These are phyloP conservation scores for Geosiphon pyriformis DNA, from an alignment of 192 early-diverging fungal species.

Conservation along the genomic window DNA sequence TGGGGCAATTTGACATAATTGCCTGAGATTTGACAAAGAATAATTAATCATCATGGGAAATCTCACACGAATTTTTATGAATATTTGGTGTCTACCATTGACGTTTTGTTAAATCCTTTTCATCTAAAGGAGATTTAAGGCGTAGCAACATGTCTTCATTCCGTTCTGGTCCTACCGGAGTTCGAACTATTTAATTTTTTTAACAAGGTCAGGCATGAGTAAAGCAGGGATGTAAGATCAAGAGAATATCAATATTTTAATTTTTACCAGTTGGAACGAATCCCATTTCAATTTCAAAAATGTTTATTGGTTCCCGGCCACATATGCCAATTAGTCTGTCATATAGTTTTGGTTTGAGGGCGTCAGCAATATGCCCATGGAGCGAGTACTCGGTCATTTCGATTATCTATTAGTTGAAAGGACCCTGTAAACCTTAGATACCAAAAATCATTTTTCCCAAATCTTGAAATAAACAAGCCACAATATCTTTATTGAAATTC, in stretches of 20 bases:
- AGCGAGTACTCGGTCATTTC: conserved; percentile 61
- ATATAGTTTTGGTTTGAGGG: conserved; percentile 47
- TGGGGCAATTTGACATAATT: conserved; percentile 55
- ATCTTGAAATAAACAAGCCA: too few species aligned
- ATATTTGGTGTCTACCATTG: conserved; percentile 30
- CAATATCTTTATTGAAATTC: too few species aligned
- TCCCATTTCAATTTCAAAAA: conserved; percentile 64
- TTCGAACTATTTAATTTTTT: conserved; percentile 44
- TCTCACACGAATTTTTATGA: too few species aligned
- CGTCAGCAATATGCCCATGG: conserved; percentile 44
- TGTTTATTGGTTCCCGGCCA: conserved; percentile 52
- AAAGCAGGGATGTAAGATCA: too few species aligned
- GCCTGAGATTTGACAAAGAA: conserved; percentile 33
- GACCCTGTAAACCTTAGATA: too few species aligned
- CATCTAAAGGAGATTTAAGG: conserved; percentile 46
- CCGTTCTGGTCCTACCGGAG: conserved; percentile 61
- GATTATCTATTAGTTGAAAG: too few species aligned
- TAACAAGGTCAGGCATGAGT: neutral
- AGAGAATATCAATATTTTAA: neutral
- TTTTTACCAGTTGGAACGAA: conserved; percentile 55
- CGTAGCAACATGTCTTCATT: conserved; percentile 71
- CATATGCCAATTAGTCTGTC: conserved; percentile 64
- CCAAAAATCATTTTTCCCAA: too few species aligned
- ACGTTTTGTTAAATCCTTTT: conserved; percentile 33
- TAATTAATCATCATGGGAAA: too few species aligned